Base-by-base conservation (phyloP, 176 grass and related monocot species). In the Avena sativa region DNA sequence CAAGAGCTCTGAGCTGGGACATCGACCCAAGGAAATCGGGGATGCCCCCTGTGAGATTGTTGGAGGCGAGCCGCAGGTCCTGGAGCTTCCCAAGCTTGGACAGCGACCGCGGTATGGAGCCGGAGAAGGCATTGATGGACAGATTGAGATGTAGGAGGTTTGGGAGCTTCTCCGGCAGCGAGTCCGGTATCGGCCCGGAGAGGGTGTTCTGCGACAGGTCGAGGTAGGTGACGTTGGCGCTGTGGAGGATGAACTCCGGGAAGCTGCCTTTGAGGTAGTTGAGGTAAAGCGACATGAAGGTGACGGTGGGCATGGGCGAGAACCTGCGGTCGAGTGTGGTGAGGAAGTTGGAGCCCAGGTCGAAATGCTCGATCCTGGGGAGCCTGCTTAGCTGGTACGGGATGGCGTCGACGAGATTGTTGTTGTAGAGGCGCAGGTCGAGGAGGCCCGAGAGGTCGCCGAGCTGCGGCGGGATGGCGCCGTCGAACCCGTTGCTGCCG, bases 351-450 rank as follows among this genome's bases (percentile, higher is more conserved):
- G 56, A 20, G 0, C 90, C 83, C 4, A 97, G 90, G 79, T 97
- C 86, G 34, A 97, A 81, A 13, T 89, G 70, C 6, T 20, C 50
- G 71, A 94, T 57, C 84, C 71, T 89, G 10, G 84, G 86, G 4
- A 94, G 95, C 12, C 15, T 48, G 23, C 84, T 97, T 2, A 97
- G 86, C 87, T 91, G 87, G 59, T 73, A 23, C 7, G 95, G 95
- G 43, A 91, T 81, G 11, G 49, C 76, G 15, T 79, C 92, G 43
- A 1, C 67, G 58, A 97, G 85, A 85, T 77, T 92, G 83, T 97
- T 97, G 88, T 92, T 89, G 89, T 81, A 91, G 78, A 97, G 88
- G 3, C 88, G 86, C 2, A 97, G 92, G 0, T 92, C 80, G 44
- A 94, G 21, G 74, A 97, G 83, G 76, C 83, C 76, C 1, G 86